These are phyloP conservation scores for Claviceps spartinae DNA, from an alignment of 2,329 filamentous ascomycete genomes.

Conservation along the genomic window DNA sequence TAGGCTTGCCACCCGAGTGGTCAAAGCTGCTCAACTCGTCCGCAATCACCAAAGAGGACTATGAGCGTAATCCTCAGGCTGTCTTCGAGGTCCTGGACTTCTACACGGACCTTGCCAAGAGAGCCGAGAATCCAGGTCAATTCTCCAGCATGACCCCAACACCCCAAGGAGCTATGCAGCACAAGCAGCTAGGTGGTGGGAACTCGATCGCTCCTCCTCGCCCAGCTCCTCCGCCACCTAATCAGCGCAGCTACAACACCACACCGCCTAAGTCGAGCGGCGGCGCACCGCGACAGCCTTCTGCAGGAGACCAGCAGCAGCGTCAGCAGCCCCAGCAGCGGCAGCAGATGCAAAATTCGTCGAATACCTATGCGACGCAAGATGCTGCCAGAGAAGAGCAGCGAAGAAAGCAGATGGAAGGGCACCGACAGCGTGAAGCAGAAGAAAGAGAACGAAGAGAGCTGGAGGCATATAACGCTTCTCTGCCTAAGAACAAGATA, in stretches of 20 bases:
- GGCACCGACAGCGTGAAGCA: conserved; percentile 41
- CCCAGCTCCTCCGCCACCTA: conserved; percentile 36
- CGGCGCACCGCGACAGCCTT: conserved; percentile 29
- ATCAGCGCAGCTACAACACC: conserved; percentile 30
- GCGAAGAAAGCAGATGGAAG: conserved; percentile 48
- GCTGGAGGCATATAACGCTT: conserved; percentile 78
- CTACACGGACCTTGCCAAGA: conserved; percentile 71
- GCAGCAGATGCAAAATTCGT: conserved; percentile 44
- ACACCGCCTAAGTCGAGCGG: conserved; percentile 23
- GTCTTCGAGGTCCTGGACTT: conserved; percentile 73
- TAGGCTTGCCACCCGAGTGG: conserved; percentile 90
- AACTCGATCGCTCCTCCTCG: conserved; percentile 54
- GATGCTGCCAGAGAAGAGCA: conserved; percentile 41
- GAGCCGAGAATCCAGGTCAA: conserved; percentile 54
- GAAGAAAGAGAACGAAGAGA: conserved; percentile 61
- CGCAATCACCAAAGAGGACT: conserved; percentile 96
- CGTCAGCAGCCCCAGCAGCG: conserved; percentile 39
- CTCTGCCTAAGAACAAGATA: conserved; percentile 66
- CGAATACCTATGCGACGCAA: conserved; percentile 38
- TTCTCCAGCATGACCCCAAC: conserved; percentile 57
- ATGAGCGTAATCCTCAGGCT: conserved; percentile 87
- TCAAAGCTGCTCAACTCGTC: conserved; percentile 91
- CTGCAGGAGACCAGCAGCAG: conserved; percentile 15
- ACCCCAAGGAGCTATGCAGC: conserved; percentile 42
- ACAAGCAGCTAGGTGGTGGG: conserved; percentile 47